phyloP scores from a whole-genome alignment of 73 alveolate species.

The Tetrahymena thermophila region DNA sequence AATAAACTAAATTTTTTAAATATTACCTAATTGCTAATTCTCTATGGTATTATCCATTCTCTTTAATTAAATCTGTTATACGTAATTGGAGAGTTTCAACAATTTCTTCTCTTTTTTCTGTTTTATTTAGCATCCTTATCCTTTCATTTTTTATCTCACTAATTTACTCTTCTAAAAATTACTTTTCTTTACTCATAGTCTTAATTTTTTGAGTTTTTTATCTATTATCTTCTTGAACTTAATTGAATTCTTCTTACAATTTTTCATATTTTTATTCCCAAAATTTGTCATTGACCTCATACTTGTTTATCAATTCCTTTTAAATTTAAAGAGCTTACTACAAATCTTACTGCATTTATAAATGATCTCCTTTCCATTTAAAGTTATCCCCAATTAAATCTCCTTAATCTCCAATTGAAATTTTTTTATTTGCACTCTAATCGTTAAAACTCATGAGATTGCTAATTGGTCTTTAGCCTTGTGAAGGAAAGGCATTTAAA shows the following conservation, averaged over 20 bases:
- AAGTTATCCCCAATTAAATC: not conserved
- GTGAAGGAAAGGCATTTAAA: not conserved
- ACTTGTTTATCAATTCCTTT: conserved; percentile 24
- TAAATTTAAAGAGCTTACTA: not conserved
- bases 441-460: not conserved
- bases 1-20: no score
- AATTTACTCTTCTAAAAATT: conserved; percentile 2
- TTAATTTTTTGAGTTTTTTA: conserved; percentile 16
- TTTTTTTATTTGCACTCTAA: not conserved
- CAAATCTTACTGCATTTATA: not conserved
- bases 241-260: conserved; percentile 13
- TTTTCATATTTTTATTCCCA: conserved; percentile 25
- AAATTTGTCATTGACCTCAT: conserved; percentile 32
- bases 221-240: conserved; percentile 11
- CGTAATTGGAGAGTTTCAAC: conserved; percentile 1
- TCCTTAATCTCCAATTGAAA: not conserved
- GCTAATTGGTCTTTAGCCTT: not conserved
- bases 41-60: conserved; percentile 20
- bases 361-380: not conserved
- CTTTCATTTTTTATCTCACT: conserved; percentile 2
- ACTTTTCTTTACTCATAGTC: conserved; percentile 16
- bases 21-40: conserved; percentile 8
- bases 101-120: conserved; percentile 39
- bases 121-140: conserved; percentile 11
- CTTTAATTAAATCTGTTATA: conserved; percentile 17